Conservation (phyloP, 2,329 filamentous ascomycete species). For the Colletotrichum nymphaeae region DNA sequence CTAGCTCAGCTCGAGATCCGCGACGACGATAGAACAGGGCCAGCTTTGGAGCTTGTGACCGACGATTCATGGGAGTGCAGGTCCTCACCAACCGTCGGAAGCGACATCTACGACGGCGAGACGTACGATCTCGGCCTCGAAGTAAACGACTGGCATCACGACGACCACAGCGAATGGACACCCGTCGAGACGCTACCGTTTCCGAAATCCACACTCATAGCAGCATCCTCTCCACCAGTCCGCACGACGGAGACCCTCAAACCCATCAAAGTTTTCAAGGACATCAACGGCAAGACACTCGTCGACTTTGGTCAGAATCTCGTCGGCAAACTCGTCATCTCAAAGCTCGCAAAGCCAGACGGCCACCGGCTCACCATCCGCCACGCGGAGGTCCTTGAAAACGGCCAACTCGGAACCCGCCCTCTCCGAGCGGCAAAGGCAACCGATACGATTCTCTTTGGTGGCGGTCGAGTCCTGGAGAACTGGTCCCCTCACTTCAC, state of each 20-base stretch:
- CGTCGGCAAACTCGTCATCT: slow-evolving; percentile 60
- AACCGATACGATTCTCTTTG: slow-evolving; percentile 51
- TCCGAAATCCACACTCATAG: slow-evolving; percentile 47
- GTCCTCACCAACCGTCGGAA: slow-evolving; percentile 46
- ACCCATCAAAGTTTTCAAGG: slow-evolving; percentile 43
- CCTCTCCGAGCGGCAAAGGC: slow-evolving; percentile 57
- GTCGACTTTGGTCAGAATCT: slow-evolving; percentile 71
- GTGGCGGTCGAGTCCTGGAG: slow-evolving; percentile 25
- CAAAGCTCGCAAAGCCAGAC: slow-evolving; percentile 41
- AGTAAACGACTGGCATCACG: slow-evolving; percentile 38
- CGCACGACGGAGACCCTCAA: slow-evolving; percentile 46
- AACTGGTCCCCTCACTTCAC: slow-evolving; percentile 60
- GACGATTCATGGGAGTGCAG: slow-evolving; percentile 51
- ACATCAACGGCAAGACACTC: slow-evolving; percentile 55
- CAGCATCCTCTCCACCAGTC: slow-evolving; percentile 57
- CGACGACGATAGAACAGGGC: slow-evolving; percentile 40
- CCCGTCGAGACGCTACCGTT: slow-evolving; percentile 44
- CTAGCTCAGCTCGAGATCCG: slow-evolving; percentile 52
- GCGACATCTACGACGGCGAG: slow-evolving; percentile 66
- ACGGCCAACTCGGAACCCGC: slow-evolving; percentile 52
- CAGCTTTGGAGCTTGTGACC: slow-evolving; percentile 43
- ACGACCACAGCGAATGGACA: slow-evolving; percentile 41
- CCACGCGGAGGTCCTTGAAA: slow-evolving; percentile 68
- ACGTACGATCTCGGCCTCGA: slow-evolving; percentile 54
- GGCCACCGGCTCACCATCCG: slow-evolving; percentile 57